Conservation (phyloP, 2,329 filamentous ascomycete species). For the Diaporthe batatas region DNA sequence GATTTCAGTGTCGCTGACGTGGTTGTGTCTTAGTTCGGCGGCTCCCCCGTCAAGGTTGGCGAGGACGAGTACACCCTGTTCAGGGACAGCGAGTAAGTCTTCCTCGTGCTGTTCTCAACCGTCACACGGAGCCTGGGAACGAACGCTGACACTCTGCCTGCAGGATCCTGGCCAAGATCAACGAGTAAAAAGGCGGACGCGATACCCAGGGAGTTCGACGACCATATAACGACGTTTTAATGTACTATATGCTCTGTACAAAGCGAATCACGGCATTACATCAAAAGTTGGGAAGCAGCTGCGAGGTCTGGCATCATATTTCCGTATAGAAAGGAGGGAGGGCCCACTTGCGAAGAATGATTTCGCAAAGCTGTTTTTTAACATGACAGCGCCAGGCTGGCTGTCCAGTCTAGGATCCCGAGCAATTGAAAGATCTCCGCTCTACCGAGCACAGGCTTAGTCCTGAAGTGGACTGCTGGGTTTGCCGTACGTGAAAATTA, state of each 20-base stretch:
- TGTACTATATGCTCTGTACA: slow-evolving; percentile 46
- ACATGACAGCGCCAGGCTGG: slow-evolving; percentile 20
- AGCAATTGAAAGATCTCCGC: slow-evolving; percentile 31
- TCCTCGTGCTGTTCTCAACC: not conserved
- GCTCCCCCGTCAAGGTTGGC: slow-evolving; percentile 95
- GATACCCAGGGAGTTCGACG: slow-evolving; percentile 42
- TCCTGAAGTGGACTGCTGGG: not conserved
- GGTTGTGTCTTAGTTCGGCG: slow-evolving; percentile 77
- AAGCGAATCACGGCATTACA: slow-evolving; percentile 43
- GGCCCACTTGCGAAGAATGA: not conserved
- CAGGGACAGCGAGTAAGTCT: slow-evolving; percentile 95
- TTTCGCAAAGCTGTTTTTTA: slow-evolving; percentile 10
- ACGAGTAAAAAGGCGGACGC: slow-evolving; percentile 77
- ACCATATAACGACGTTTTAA: slow-evolving; percentile 46
- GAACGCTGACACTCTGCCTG: slow-evolving; percentile 43
- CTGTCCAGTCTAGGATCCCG: slow-evolving; percentile 18
- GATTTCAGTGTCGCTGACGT: slow-evolving; percentile 45
- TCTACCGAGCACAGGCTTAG: slow-evolving; percentile 1
- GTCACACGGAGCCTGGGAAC: not conserved
- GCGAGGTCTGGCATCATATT: slow-evolving; percentile 33
- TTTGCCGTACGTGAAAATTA: not conserved
- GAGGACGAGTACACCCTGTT: slow-evolving; percentile 97
- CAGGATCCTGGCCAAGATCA: slow-evolving; percentile 99
- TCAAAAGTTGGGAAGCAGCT: slow-evolving; percentile 39
- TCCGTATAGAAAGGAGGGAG: slow-evolving; percentile 34